phyloP scores from a whole-genome alignment of 2,329 filamentous ascomycete genomes.

The Exophiala dermatitidis region DNA sequence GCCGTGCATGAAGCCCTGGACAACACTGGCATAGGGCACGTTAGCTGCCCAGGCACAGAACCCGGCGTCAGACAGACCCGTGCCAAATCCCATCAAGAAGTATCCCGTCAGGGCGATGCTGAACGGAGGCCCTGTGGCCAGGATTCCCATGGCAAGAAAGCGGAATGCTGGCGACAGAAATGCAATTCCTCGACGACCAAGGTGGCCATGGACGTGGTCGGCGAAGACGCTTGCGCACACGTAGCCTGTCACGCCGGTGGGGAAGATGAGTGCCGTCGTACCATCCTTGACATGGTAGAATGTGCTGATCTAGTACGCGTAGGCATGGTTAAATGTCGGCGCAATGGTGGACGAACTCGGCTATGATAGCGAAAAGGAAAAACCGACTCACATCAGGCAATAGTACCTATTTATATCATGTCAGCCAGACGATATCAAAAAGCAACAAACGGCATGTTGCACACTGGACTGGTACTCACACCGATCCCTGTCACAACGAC shows the following conservation, averaged over 20 bases:
- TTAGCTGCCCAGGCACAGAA: conserved; percentile 43
- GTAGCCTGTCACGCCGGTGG: conserved; percentile 41
- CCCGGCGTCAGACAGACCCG: conserved; percentile 39
- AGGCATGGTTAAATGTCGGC: neutral
- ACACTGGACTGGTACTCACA: neutral
- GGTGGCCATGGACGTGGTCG: conserved; percentile 34
- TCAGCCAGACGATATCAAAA: neutral
- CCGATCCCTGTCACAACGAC: neutral
- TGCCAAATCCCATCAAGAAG: conserved; percentile 34
- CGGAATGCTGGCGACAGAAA: conserved; percentile 36
- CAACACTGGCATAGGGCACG: conserved; percentile 36
- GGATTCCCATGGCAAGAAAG: conserved; percentile 29
- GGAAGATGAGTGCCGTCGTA: conserved; percentile 41
- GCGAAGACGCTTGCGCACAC: conserved; percentile 38
- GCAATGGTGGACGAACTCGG: neutral
- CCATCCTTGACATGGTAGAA: conserved; percentile 40
- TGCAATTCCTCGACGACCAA: conserved; percentile 41
- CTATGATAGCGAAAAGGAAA: neutral
- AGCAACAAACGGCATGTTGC: neutral
- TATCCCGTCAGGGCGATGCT: conserved; percentile 31
- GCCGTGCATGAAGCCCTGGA: conserved; percentile 39
- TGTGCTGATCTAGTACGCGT: neutral
- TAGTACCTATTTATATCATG: neutral
- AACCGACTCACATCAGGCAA: neutral
- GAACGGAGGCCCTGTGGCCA: conserved; percentile 32